These are phyloP conservation scores for Xylaria longipes DNA, from an alignment of 495 filamentous ascomycete genomes.

Conservation along the genomic window DNA sequence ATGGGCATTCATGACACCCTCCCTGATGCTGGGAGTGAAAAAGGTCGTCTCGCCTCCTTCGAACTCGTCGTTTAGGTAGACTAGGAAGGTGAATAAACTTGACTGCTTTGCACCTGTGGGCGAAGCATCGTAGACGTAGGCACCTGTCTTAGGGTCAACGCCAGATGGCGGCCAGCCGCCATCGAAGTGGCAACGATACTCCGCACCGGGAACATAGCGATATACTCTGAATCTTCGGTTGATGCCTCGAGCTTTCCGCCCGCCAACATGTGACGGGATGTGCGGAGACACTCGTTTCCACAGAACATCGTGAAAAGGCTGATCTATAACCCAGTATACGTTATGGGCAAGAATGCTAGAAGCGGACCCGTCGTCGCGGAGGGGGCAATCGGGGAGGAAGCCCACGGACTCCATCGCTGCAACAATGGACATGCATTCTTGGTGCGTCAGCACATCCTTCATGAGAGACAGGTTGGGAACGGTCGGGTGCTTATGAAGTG, in stretches of 20 bases:
- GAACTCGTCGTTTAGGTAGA: constrained; percentile 60
- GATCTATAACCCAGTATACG: constrained; percentile 59
- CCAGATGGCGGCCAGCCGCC: constrained; percentile 57
- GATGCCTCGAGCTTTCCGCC: constrained; percentile 48
- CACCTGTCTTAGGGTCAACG: constrained; percentile 43
- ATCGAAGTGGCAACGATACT: constrained; percentile 55
- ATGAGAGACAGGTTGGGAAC: constrained; percentile 49
- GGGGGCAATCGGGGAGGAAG: constrained; percentile 55
- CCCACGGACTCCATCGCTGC: constrained; percentile 51
- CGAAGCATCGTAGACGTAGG: constrained; percentile 54
- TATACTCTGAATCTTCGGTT: constrained; percentile 58
- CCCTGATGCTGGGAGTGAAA: constrained; percentile 51
- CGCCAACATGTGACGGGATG: constrained; percentile 44
- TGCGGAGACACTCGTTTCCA: constrained; percentile 50
- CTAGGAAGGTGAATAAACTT: constrained; percentile 57
- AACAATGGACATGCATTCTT: constrained; percentile 54
- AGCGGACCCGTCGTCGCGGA: constrained; percentile 50
- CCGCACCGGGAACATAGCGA: constrained; percentile 57
- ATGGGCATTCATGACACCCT: constrained; percentile 56
- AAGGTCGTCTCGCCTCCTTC: constrained; percentile 58
- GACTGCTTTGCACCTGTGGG: constrained; percentile 52
- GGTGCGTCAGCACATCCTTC: constrained; percentile 45
- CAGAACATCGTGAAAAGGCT: constrained; percentile 47
- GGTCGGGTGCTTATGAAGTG: constrained; percentile 46
- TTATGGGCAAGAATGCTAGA: constrained; percentile 56